Percentiles rank a stretch among this genome's conserved stretches.
phyloP scores from a whole-genome alignment of 192 early-diverging fungal genomes.

The Chytriomyces sp. region DNA sequence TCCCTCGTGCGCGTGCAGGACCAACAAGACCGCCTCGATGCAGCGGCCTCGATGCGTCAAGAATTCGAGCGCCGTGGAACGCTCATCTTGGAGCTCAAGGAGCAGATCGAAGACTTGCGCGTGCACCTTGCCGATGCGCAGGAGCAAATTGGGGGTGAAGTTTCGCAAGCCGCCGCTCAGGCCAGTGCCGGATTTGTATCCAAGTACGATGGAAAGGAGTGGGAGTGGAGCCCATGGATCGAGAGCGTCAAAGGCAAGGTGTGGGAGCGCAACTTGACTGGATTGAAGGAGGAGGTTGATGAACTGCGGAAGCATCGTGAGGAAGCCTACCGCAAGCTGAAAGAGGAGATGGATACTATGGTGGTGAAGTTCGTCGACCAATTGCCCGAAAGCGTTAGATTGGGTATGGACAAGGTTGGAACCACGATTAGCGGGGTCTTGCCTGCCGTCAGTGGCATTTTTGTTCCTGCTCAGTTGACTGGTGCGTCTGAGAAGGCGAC shows the following conservation, averaged over 20 bases:
- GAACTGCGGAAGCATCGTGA: constrained; percentile 30
- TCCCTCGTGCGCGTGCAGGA: constrained; percentile 17
- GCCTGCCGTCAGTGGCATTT: constrained; percentile 4
- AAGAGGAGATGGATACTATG: constrained; percentile 23
- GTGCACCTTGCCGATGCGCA: constrained; percentile 2
- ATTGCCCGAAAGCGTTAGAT: constrained; percentile 8
- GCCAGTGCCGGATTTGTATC: background rate
- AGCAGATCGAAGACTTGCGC: constrained; percentile 44
- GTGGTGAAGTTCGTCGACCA: constrained; percentile 10
- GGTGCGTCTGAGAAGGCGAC: background rate
- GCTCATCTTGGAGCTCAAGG: constrained; percentile 32
- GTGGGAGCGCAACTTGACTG: constrained; percentile 45
- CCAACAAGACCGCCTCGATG: constrained; percentile 15
- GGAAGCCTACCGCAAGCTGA: constrained; percentile 29
- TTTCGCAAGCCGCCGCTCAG: background rate
- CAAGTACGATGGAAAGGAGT: constrained; percentile 12
- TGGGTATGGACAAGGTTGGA: background rate
- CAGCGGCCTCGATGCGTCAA: constrained; percentile 26
- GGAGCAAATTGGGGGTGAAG: background rate
- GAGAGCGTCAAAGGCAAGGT: constrained; percentile 30
- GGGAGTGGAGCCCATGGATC: constrained; percentile 49
- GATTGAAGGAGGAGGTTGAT: constrained; percentile 40
- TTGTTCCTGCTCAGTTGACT: background rate
- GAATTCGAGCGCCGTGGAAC: constrained; percentile 12
- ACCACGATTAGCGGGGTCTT: background rate